Evolutionary conservation across 2,329 filamentous ascomycete genomes (phyloP), one percentile per base, ranked within the genome.

Genomic region (Rhinocladiella similis): DNA sequence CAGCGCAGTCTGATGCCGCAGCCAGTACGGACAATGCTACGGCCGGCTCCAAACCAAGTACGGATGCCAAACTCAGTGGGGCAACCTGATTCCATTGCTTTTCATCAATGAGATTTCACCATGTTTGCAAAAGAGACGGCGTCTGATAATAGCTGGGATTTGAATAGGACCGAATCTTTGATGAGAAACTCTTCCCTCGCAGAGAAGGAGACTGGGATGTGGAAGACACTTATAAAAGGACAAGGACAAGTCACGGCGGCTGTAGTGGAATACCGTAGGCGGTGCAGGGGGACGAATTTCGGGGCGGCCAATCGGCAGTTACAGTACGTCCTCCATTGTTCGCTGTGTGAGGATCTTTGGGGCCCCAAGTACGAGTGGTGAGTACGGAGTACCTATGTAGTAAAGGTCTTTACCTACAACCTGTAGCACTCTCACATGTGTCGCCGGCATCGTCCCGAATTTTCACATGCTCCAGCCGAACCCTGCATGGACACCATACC

Each of bases 11-110:
- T 12, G 58, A 56, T 22, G 61, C 51, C 3, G 56, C 51, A 45
- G 61, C 50, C 12, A 60, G 51, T 18, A 56, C 55, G 42, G 62
- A 59, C 46, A 63, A 57, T 35, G 60, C 63, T 1, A 54, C 59
- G 19, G 42, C 39, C 6, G 53, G 54, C 5, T 53, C 52, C 29
- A 58, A 59, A 35, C 49, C 60, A 33, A 56, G 39, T 22, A 29
- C 53, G 52, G 61, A 62, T 54, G 64, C 59, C 22, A 56, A 49
- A 46, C 58, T 66, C 54, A 63, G 61, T 64, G 64, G 64, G 57
- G 59, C 63, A 29, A 66, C 63, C 53, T 66, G 49, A 61, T 48
- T 55, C 42, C 41, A 14, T 52, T 51, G 42, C 35, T 42, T 47
- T 22, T 54, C 29, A 16, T 46, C 33, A n/a, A 42, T 36, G 25